These are phyloP conservation scores for Fusarium torulosum DNA, from an alignment of 2,329 filamentous ascomycete genomes.

Conservation along the genomic window DNA sequence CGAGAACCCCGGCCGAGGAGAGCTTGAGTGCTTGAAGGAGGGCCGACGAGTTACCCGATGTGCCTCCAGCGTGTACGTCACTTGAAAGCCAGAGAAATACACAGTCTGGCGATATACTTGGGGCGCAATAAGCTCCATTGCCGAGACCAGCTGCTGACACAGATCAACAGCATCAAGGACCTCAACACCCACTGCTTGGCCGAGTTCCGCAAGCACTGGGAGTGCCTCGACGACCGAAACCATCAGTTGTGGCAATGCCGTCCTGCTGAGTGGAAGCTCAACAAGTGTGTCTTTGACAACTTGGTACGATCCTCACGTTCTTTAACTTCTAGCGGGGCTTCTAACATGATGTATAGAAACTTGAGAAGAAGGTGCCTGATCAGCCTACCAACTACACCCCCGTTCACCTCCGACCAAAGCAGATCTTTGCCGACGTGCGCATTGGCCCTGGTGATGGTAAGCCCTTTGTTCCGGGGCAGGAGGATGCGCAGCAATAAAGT, in stretches of 20 bases:
- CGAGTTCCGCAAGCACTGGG: slow-evolving; percentile 94
- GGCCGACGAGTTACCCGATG: slow-evolving; percentile 96
- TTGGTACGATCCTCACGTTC: slow-evolving; percentile 70
- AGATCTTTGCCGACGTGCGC: slow-evolving; percentile 70
- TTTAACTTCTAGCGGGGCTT: background rate
- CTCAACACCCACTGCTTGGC: slow-evolving; percentile 94
- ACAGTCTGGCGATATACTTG: background rate
- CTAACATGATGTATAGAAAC: slow-evolving; percentile 66
- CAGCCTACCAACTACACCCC: slow-evolving; percentile 77
- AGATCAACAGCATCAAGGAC: slow-evolving; percentile 79
- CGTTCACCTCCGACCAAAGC: slow-evolving; percentile 77
- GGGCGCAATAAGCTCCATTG: background rate
- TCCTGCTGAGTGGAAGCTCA: slow-evolving; percentile 86
- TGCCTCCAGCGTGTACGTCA: slow-evolving; percentile 91
- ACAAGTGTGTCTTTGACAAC: slow-evolving; percentile 96
- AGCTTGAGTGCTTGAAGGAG: slow-evolving; percentile 96
- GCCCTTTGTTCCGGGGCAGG: slow-evolving; percentile 56
- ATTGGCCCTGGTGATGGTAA: slow-evolving; percentile 59
- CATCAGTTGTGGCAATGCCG: slow-evolving; percentile 98
- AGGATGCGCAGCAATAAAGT: slow-evolving; percentile 54
- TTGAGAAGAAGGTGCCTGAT: slow-evolving; percentile 85
- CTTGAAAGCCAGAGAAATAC: background rate
- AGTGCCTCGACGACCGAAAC: slow-evolving; percentile 97
- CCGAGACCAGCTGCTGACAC: slow-evolving; percentile 31
- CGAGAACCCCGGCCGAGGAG: slow-evolving; percentile 89